Base-by-base conservation (phyloP, 2,329 filamentous ascomycete genomes). In the Neopestalotiopsis clavispora region DNA sequence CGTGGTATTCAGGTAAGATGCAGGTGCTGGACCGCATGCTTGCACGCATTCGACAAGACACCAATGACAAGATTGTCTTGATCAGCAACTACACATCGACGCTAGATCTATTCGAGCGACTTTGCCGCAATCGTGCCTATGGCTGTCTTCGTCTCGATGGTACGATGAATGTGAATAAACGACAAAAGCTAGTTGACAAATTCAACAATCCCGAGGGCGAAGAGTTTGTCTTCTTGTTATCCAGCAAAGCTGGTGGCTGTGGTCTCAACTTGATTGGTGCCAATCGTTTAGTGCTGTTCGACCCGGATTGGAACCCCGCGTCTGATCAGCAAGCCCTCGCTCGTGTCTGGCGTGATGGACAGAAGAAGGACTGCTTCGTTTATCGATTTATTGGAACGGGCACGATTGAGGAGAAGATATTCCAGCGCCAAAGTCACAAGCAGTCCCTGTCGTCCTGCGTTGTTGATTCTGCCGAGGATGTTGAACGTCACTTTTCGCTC, bases 301-400 rank as follows among this genome's bases (percentile, higher is more conserved):
- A 99, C 74, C 96, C 96, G 0, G 93, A 96, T 80, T 99, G 96
- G 96, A 99, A 99, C 76, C 96, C 96, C 0, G 96, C 96, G 3
- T 95, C 96, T 0, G 96, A 99, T 77, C 96, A 99, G 80, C 96
- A 99, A 82, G 96, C 96, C 4, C 87, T 99, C 38, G 96, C 96
- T 45, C 93, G 96, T 84, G 96, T 99, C 23, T 99, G 96, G 96
- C 93, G 96, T 85, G 96, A 99, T 75, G 96, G 96, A 0, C 96
- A 99, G 81, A 98, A 97, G 86, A 99, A 99, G 78, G 96, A 99
- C 77, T 99, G 96, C 77, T 99, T 99, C 75, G 96, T 99, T 17
- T 99, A 99, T 80, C 93, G 96, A n/a, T 99, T 99, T 83, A 99
- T 99, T 75, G 93, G 95, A 0, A 98, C 97, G 0, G 96, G 96